Evolutionary conservation across 768 basidiomycete genomes (phyloP).

Genomic region (Boletales sp.): DNA sequence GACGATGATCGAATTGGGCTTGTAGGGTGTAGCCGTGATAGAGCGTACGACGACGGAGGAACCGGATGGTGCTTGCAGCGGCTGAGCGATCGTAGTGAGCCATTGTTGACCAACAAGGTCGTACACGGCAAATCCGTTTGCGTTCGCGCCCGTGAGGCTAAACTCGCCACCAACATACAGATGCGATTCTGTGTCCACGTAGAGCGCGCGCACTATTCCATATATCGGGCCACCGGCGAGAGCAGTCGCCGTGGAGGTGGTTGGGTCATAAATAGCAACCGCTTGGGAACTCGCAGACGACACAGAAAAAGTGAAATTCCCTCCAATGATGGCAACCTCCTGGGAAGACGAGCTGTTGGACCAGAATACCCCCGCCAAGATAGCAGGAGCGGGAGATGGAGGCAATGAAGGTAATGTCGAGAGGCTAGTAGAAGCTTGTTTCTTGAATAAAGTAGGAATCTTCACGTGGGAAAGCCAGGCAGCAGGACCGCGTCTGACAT

Average conservation of each 20-base stretch:
- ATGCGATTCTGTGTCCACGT: slow-evolving; percentile 57
- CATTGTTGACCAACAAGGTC: slow-evolving; percentile 65
- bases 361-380: slow-evolving; percentile 89
- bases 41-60: slow-evolving; percentile 65
- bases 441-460: slow-evolving; percentile 40
- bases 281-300: slow-evolving; percentile 44
- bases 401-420: slow-evolving; percentile 53
- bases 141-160: slow-evolving; percentile 50
- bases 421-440: slow-evolving; percentile 49
- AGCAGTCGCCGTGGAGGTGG: slow-evolving; percentile 44
- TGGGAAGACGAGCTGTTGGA: slow-evolving; percentile 66
- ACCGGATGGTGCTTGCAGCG: slow-evolving; percentile 55
- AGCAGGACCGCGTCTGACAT: slow-evolving; percentile 32
- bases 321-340: slow-evolving; percentile 78
- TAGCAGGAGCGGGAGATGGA: slow-evolving; percentile 67
- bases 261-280: slow-evolving; percentile 69
- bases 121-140: slow-evolving; percentile 77
- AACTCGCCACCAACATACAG: slow-evolving; percentile 88
- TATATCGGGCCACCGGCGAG: slow-evolving; percentile 61
- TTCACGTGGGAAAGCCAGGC: slow-evolving; percentile 50
- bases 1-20: slow-evolving; percentile 64
- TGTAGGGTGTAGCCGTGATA: slow-evolving; percentile 58
- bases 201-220: slow-evolving; percentile 74
- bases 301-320: slow-evolving; percentile 73
- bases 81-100: slow-evolving; percentile 54